Percentiles rank a stretch among this genome's conserved stretches.
Evolutionary conservation across 2,329 filamentous ascomycete genomes (phyloP).

Genomic region (Beauveria australis): DNA sequence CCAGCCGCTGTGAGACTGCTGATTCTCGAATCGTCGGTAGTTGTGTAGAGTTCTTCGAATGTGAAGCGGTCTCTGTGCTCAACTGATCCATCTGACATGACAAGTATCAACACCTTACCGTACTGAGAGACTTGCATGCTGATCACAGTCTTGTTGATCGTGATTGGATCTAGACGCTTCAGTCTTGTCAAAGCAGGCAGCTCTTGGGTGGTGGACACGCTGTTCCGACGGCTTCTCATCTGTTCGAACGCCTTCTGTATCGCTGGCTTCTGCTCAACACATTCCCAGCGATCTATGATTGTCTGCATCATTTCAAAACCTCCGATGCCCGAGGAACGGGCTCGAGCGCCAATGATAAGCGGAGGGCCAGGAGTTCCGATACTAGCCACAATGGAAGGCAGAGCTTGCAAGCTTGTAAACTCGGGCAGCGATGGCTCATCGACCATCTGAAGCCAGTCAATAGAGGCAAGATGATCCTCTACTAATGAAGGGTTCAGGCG

Average conservation of each 20-base stretch:
- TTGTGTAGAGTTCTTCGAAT: conserved; percentile 59
- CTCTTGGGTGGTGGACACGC: conserved; percentile 24
- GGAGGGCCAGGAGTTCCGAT: conserved; percentile 48
- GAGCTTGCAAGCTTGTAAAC: conserved; percentile 66
- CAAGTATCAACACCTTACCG: conserved; percentile 63
- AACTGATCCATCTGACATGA: conserved; percentile 71
- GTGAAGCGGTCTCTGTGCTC: conserved; percentile 71
- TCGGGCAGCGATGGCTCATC: conserved; percentile 47
- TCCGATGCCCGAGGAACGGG: conserved; percentile 44
- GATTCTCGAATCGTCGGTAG: conserved; percentile 56
- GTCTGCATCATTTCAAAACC: conserved; percentile 60
- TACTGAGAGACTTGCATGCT: conserved; percentile 60
- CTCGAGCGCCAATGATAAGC: conserved; percentile 66
- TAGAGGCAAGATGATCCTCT: conserved; percentile 48
- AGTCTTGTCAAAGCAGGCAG: conserved; percentile 34
- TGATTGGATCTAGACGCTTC: conserved; percentile 58
- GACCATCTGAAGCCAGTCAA: conserved; percentile 48
- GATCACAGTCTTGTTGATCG: conserved; percentile 64
- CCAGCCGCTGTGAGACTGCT: conserved; percentile 68
- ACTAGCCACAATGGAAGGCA: conserved; percentile 57
- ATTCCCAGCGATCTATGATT: conserved; percentile 75
- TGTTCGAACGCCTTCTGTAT: conserved; percentile 74
- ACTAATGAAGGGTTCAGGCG: conserved; percentile 44
- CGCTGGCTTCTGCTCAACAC: conserved; percentile 57
- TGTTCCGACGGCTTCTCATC: conserved; percentile 55